Evolutionary conservation across 73 alveolate species (phyloP).

Genomic region (Blepharisma japonicum): DNA sequence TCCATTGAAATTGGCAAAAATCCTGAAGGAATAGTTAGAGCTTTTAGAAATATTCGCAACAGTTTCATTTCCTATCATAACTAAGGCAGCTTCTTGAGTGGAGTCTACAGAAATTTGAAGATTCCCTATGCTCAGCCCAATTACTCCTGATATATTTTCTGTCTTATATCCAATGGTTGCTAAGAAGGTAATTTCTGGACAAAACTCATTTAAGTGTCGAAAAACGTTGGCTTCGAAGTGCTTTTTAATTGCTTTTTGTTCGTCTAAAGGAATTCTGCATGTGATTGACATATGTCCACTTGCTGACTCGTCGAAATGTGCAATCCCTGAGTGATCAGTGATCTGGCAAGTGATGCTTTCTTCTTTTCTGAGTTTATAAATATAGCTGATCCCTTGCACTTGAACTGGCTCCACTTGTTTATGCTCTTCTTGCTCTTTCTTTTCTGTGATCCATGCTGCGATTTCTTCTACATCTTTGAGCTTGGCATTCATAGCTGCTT

Average conservation of each 20-base stretch:
- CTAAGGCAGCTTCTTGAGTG: neutral
- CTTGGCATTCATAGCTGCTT: conserved; percentile 3
- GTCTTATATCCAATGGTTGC: neutral
- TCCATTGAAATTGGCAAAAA: conserved; percentile 9
- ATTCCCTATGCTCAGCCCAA: neutral
- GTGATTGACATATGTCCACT: neutral
- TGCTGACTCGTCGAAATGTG: conserved; percentile 19
- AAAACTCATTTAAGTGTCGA: neutral
- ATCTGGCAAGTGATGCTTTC: conserved; percentile 22
- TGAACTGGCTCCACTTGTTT: neutral
- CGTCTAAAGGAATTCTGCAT: conserved; percentile 20
- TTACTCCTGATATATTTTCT: conserved; percentile 9
- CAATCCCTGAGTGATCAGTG: conserved; percentile 21
- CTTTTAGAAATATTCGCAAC: neutral
- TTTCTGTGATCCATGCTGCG: neutral
- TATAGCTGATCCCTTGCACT: neutral
- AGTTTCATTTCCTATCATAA: neutral
- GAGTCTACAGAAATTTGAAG: conserved; percentile 2
- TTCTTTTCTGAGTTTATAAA: conserved; percentile 17
- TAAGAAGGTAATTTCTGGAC: neutral
- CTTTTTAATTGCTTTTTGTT: neutral
- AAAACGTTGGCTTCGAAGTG: conserved; percentile 19
- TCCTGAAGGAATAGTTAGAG: conserved; percentile 1
- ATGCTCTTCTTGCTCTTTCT: neutral
- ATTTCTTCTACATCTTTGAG: neutral